Conservation (phyloP, 192 early-diverging fungal genomes). For the Coemansia sp. region DNA sequence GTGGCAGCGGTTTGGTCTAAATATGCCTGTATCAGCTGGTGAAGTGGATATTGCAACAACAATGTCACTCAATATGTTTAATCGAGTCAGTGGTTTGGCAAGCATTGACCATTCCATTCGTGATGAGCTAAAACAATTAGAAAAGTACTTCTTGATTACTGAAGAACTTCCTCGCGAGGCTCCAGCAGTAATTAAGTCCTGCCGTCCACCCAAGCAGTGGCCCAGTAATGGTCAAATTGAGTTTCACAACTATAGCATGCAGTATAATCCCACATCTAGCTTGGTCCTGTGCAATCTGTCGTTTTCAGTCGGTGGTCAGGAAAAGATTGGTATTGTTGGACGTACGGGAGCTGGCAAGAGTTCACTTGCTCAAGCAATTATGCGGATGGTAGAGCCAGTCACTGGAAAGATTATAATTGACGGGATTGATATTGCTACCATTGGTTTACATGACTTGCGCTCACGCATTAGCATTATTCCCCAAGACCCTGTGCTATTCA, state of each 20-base stretch:
- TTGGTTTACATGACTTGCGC: slow-evolving; percentile 64
- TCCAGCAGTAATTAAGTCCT: slow-evolving; percentile 58
- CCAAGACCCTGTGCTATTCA: slow-evolving; percentile 61
- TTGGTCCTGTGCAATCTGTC: slow-evolving; percentile 44
- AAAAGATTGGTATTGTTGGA: slow-evolving; percentile 85
- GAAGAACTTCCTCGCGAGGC: slow-evolving; percentile 51
- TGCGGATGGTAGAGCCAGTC: slow-evolving; percentile 66
- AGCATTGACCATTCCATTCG: neutral
- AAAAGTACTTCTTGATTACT: neutral
- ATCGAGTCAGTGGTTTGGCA: neutral
- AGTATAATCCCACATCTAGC: slow-evolving; percentile 2
- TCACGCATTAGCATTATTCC: slow-evolving; percentile 63
- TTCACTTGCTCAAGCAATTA: slow-evolving; percentile 61
- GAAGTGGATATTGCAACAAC: slow-evolving; percentile 13
- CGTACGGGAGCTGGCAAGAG: slow-evolving; percentile 78
- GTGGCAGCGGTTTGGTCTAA: neutral
- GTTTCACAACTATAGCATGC: slow-evolving; percentile 29
- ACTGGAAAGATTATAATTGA: slow-evolving; percentile 61
- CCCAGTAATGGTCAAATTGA: slow-evolving; percentile 69
- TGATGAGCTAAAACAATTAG: neutral
- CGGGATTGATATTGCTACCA: slow-evolving; percentile 55
- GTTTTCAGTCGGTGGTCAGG: slow-evolving; percentile 56
- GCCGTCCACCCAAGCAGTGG: slow-evolving; percentile 59
- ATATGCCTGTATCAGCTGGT: neutral
- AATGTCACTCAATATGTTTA: neutral